These are phyloP conservation scores for Penicillium griseofulvum DNA, from an alignment of 2,329 filamentous ascomycete species.

Conservation along the genomic window DNA sequence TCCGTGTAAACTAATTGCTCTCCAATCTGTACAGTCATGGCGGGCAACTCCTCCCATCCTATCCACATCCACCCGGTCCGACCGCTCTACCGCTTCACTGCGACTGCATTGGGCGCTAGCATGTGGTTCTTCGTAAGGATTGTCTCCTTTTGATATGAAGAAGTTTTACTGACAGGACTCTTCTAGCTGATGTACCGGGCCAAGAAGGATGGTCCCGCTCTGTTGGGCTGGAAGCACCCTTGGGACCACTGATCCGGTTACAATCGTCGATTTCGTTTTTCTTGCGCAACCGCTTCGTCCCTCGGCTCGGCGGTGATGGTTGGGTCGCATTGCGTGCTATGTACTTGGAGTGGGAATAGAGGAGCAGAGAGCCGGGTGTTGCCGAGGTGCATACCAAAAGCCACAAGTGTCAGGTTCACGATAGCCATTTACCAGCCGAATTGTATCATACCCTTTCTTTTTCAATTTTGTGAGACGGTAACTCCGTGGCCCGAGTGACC, in stretches of 20 bases:
- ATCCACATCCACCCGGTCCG: conserved; percentile 58
- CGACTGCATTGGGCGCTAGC: conserved; percentile 82
- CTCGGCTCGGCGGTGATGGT: not conserved
- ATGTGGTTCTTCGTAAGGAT: conserved; percentile 96
- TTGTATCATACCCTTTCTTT: conserved; percentile 26
- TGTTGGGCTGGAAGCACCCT: conserved; percentile 92
- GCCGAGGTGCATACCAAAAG: conserved; percentile 1
- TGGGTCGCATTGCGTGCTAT: not conserved
- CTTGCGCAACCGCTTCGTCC: not conserved
- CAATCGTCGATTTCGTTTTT: conserved; percentile 8
- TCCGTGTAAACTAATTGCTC: not conserved
- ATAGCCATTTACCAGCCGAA: conserved; percentile 13
- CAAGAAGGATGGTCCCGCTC: conserved; percentile 88
- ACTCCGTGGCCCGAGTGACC: not conserved
- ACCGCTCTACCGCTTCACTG: conserved; percentile 77
- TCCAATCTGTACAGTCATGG: conserved; percentile 31
- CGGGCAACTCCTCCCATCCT: conserved; percentile 40
- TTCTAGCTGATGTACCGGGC: conserved; percentile 86
- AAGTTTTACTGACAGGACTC: conserved; percentile 18
- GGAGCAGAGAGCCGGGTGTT: not conserved
- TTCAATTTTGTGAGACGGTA: conserved; percentile 2
- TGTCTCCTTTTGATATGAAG: not conserved
- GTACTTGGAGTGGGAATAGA: not conserved
- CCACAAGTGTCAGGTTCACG: not conserved
- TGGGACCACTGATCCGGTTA: conserved; percentile 74